Conservation (phyloP, 2,329 filamentous ascomycete species). For the Xylaria sp. region DNA sequence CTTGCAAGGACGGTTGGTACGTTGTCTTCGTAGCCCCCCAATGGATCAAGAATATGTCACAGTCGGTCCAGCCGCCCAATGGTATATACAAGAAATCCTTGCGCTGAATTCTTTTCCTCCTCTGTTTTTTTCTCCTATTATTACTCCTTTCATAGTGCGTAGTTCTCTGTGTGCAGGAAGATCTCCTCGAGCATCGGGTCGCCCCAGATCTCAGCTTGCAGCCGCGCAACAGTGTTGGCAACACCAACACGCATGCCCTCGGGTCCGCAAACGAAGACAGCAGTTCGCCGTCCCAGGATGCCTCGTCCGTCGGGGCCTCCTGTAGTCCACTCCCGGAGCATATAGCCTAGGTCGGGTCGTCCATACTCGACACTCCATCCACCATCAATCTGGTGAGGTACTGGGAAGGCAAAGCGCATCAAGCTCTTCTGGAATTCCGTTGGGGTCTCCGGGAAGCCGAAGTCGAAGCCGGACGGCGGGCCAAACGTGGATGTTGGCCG, state of each 20-base stretch:
- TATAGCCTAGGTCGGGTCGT: constrained; percentile 78
- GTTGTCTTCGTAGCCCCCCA: neutral
- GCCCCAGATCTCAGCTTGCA: constrained; percentile 80
- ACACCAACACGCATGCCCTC: constrained; percentile 83
- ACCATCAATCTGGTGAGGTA: constrained; percentile 61
- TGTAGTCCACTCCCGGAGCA: constrained; percentile 75
- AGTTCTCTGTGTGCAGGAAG: constrained; percentile 92
- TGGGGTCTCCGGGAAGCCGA: constrained; percentile 77
- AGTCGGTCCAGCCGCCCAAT: neutral
- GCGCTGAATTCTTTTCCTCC: neutral
- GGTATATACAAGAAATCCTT: constrained; percentile 16
- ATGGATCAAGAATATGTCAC: constrained; percentile 2
- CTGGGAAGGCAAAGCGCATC: constrained; percentile 83
- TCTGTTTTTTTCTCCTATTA: neutral
- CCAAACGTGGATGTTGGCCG: constrained; percentile 54
- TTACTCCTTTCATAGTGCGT: constrained; percentile 58
- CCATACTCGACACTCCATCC: constrained; percentile 93
- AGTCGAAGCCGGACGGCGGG: constrained; percentile 62
- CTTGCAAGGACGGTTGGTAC: neutral
- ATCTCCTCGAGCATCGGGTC: constrained; percentile 79
- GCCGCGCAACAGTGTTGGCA: constrained; percentile 71
- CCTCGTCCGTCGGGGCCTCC: constrained; percentile 61
- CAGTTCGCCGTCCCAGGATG: constrained; percentile 72
- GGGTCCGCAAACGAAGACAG: constrained; percentile 90
- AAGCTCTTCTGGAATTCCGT: constrained; percentile 84